Percentiles rank a stretch among this genome's conserved stretches.
These are phyloP conservation scores for Phaseolus coccineus DNA, from an alignment of 331 rosid species.

Conservation along the genomic window DNA sequence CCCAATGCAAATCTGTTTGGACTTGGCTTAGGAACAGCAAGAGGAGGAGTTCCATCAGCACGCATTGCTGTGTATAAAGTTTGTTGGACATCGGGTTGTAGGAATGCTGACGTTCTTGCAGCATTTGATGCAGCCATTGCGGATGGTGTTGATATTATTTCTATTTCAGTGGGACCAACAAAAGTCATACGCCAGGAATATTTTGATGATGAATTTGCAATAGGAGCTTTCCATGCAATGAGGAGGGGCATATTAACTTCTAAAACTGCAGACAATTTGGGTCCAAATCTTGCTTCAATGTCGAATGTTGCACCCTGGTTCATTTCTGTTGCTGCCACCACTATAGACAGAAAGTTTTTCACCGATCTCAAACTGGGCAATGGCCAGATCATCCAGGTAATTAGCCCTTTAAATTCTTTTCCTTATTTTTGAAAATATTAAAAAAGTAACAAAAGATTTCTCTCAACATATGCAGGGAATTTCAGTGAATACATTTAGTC, in stretches of 20 bases:
- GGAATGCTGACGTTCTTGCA: background rate
- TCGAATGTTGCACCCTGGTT: background rate
- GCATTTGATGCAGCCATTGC: background rate
- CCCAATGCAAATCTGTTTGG: background rate
- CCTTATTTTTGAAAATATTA: background rate
- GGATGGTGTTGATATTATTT: background rate
- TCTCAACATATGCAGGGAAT: no score
- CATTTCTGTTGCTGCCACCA: background rate
- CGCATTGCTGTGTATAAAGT: background rate
- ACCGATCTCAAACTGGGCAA: background rate
- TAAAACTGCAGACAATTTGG: background rate
- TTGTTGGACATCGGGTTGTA: background rate
- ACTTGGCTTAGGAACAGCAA: background rate
- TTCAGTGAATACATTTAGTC: no score
- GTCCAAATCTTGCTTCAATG: background rate
- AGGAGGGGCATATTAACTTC: constrained; percentile 6
- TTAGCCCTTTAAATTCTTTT: background rate
- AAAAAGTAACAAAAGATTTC: background rate
- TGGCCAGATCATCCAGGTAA: background rate
- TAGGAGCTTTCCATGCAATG: constrained; percentile 27
- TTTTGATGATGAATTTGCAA: background rate
- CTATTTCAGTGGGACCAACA: background rate
- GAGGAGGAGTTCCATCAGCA: constrained; percentile 19
- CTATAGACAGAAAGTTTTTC: background rate
- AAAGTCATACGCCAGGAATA: rapidly evolving